phyloP scores from a whole-genome alignment of 768 basidiomycete species.

The Collybia sp. region DNA sequence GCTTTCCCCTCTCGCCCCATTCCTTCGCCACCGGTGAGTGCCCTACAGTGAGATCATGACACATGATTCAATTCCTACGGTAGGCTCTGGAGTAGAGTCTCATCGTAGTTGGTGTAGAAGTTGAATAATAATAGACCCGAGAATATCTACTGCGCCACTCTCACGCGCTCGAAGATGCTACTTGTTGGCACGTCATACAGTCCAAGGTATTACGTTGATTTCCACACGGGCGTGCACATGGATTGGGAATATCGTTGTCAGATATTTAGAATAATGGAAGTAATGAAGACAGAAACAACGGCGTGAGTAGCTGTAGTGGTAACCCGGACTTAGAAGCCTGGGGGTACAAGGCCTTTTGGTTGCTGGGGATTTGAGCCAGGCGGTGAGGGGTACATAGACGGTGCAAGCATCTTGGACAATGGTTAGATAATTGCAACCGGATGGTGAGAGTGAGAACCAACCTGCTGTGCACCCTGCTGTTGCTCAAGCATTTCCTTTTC shows the following conservation, averaged over 20 bases:
- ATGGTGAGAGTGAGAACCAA: conserved; percentile 26
- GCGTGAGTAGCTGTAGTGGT: too few relatives aligned
- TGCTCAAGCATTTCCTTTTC: conserved; percentile 93
- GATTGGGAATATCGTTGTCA: too few relatives aligned
- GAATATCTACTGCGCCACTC: too few relatives aligned
- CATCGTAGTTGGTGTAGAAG: not conserved
- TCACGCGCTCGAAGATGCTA: too few relatives aligned
- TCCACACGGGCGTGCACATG: too few relatives aligned
- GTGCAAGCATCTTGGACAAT: conserved; percentile 63
- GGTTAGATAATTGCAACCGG: conserved; percentile 8
- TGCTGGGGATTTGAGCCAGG: conserved; percentile 30
- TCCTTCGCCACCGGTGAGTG: conserved; percentile 24
- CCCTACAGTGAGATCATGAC: conserved; percentile 5
- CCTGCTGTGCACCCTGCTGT: conserved; percentile 90
- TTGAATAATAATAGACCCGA: too few relatives aligned
- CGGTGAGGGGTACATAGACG: conserved; percentile 50
- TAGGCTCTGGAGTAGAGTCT: conserved; percentile 22
- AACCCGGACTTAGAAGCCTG: conserved; percentile 60
- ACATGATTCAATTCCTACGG: conserved; percentile 3
- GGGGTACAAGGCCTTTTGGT: conserved; percentile 70
- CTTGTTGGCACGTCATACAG: too few relatives aligned
- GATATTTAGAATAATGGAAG: too few relatives aligned
- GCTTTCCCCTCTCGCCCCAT: conserved; percentile 52
- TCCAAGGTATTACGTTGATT: too few relatives aligned
- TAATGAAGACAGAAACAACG: too few relatives aligned